Base-by-base conservation (phyloP, 495 filamentous ascomycete genomes). In the Trichocladium antarcticum region DNA sequence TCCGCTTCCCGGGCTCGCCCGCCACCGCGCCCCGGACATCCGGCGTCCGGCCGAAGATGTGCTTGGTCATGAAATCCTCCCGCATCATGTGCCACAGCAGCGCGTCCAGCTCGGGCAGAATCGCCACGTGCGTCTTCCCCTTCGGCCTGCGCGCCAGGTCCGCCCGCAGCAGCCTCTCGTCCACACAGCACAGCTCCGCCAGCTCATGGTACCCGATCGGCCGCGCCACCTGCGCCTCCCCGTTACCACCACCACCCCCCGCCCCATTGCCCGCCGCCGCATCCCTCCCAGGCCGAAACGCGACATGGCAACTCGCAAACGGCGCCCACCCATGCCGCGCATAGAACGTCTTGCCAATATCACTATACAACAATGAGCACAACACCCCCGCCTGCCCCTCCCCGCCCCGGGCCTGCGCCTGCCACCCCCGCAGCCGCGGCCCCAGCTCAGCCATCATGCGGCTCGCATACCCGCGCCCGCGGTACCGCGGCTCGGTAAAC, bases 321-420 rank as follows among this genome's bases (percentile, higher is more conserved):
- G 83, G 74, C 44, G 75, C 66, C 92, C 92, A 98, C 22, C 89
- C 92, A 52, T 78, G 75, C 42, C 73, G 75, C 7, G 87, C 76
- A 64, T 96, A 98, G 65, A 93, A 96, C n/a, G 65, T 65, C 71
- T 93, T 95, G 4, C 92, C 92, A 57, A 98, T 95, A 64, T 98
- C 92, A 9, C 89, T 96, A 66, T 83, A 98, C 28, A 98, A 66
- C 20, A 90, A 77, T 8, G 82, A 83, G 59, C 85, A 88, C 16
- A 79, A 49, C 12, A 65, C 42, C 11, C 6, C 34, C 7, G 31
- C 21, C 16, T 7, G 5, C 0, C 17, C 63, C 10, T 2, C 10
- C 8, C 36, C 63, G 19, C 62, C 62, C 44, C 63, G 57, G n/a
- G 64, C 60, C 6, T 71, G 19, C 9, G 42, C 53, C 47, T 68